These are phyloP conservation scores for Goniomonas avonlea DNA, from an alignment of 78 protist species.

Conservation along the genomic window DNA sequence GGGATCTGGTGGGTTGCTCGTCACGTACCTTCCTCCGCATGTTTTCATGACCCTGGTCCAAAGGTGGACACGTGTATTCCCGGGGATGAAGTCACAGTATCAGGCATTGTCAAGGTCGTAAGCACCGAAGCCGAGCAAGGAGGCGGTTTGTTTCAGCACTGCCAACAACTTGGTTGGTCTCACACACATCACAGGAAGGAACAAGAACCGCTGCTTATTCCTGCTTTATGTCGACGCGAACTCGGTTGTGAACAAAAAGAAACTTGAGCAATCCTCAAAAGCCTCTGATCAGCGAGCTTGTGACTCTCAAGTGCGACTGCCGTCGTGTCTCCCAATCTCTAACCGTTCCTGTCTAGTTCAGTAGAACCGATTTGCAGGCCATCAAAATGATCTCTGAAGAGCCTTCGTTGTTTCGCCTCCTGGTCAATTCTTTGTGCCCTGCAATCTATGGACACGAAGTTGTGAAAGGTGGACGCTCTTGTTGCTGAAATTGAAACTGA, in stretches of 20 bases:
- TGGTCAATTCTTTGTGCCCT: slow-evolving; percentile 91
- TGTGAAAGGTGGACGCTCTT: slow-evolving; percentile 48
- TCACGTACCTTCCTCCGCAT: neutral
- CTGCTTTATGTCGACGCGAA: slow-evolving; percentile 64
- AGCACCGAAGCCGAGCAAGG: too few relatives aligned
- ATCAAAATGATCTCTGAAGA: slow-evolving; percentile 1
- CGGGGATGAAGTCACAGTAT: slow-evolving; percentile 79
- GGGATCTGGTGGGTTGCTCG: slow-evolving; percentile 60
- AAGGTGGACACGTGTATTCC: slow-evolving; percentile 69
- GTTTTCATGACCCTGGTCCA: neutral
- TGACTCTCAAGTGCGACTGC: too few relatives aligned
- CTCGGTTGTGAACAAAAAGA: slow-evolving; percentile 46
- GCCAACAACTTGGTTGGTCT: neutral
- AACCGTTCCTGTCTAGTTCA: neutral
- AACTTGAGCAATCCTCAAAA: neutral
- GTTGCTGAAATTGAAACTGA: neutral
- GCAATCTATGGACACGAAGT: slow-evolving; percentile 90
- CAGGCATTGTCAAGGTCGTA: slow-evolving; percentile 82
- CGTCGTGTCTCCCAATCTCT: too few relatives aligned
- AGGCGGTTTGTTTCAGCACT: neutral
- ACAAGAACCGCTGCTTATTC: slow-evolving; percentile 31
- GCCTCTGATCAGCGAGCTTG: too few relatives aligned
- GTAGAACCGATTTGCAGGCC: neutral
- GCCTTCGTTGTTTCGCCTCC: slow-evolving; percentile 55
- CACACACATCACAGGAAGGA: neutral